Percentiles rank a stretch among this genome's conserved stretches.
These are phyloP conservation scores for Phytopythium aichiense DNA, from an alignment of 352 stramenopile species.

Conservation along the genomic window DNA sequence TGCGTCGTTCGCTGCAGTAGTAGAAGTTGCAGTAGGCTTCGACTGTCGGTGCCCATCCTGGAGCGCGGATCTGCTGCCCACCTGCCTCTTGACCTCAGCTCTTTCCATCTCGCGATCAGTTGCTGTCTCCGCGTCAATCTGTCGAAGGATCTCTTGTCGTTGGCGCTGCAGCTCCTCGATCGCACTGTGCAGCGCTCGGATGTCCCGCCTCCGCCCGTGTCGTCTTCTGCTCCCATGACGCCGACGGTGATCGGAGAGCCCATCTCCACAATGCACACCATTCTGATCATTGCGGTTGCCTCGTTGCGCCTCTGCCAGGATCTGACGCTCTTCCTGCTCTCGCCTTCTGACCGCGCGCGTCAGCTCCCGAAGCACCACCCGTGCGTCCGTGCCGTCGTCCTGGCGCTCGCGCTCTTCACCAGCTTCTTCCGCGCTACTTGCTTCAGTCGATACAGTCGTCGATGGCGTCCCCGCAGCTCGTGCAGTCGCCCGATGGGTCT, in stretches of 20 bases:
- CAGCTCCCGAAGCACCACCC: conserved; percentile 35
- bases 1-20: not conserved
- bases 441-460: conserved; percentile 1
- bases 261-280: not conserved
- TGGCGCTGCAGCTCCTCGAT: conserved; percentile 43
- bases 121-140: conserved; percentile 37
- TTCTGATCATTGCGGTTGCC: not conserved
- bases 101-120: not conserved
- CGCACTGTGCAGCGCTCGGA: conserved; percentile 22
- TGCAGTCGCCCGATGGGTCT: not conserved
- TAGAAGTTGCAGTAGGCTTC: not conserved
- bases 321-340: conserved; percentile 28
- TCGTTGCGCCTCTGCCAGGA: conserved; percentile 14
- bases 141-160: conserved; percentile 32
- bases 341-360: conserved; percentile 24
- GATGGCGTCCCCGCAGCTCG: not conserved
- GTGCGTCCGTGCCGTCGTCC: conserved; percentile 10
- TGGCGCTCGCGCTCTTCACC: not conserved
- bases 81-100: not conserved
- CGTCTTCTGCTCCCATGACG: conserved; percentile 4
- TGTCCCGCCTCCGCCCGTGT: not conserved
- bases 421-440: conserved; percentile 8
- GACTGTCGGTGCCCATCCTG: not conserved
- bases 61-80: not conserved
- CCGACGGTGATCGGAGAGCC: not conserved